Evolutionary conservation across 257 asterid species (phyloP).

Genomic region (Mitragyna speciosa): DNA sequence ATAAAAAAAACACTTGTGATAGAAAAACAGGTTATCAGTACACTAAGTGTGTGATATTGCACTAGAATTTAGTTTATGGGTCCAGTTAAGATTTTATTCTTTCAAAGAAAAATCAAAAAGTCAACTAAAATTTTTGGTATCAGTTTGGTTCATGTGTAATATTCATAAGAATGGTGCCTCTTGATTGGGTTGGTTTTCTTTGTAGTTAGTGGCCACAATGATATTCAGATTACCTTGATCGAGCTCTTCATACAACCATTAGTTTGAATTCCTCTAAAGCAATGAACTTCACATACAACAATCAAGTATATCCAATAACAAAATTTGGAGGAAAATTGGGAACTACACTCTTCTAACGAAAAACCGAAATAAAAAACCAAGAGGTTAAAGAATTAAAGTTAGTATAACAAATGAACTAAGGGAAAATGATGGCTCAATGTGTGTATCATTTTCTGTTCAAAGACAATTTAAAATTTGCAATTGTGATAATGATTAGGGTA

Average conservation of each 20-base stretch:
- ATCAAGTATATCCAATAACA: neutral
- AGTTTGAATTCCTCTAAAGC: neutral
- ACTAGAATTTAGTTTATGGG: neutral
- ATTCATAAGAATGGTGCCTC: neutral
- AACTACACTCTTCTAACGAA: neutral
- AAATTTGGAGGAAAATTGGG: neutral
- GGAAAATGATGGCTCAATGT: neutral
- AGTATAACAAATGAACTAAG: too few relatives aligned
- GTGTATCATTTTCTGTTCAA: neutral
- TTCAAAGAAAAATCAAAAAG: neutral
- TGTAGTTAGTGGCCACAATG: neutral
- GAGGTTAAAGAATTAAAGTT: neutral
- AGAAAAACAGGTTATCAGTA: too few relatives aligned
- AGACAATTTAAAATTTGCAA: neutral
- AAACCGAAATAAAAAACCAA: neutral
- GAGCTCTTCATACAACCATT: neutral
- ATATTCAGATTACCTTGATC: neutral
- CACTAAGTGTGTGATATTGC: neutral
- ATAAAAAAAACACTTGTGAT: neutral
- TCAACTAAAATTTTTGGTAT: neutral
- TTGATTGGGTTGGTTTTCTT: neutral
- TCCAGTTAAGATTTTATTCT: neutral
- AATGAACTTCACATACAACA: neutral
- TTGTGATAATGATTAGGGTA: neutral
- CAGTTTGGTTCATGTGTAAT: neutral